Percentiles rank a stretch among this genome's conserved stretches.
Conservation (phyloP, 2,329 filamentous ascomycete species). For the Massarina eburnea region DNA sequence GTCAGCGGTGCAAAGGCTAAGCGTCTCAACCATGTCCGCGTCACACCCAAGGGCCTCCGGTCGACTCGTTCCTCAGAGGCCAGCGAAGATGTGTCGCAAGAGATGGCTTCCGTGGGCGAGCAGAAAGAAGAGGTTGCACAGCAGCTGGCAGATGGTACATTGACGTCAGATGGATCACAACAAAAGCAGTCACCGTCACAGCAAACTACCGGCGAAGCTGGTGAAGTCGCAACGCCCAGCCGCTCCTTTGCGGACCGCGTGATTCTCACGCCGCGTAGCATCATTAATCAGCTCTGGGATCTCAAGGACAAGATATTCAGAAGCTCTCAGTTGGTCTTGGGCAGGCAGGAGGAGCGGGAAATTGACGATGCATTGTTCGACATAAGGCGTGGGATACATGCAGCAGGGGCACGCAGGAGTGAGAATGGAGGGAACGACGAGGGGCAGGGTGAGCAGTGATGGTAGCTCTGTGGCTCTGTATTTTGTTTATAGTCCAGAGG, state of each 20-base stretch:
- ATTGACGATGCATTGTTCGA: conserved; percentile 81
- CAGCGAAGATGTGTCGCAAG: conserved; percentile 2
- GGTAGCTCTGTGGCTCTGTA: background rate
- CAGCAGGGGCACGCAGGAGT: conserved; percentile 63
- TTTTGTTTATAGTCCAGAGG: no score
- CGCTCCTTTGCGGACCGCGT: conserved; percentile 37
- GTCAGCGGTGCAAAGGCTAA: conserved; percentile 30
- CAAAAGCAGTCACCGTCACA: conserved; percentile 10
- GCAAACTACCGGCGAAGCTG: conserved; percentile 2
- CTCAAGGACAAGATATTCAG: conserved; percentile 61
- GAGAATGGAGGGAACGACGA: no score
- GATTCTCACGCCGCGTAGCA: conserved; percentile 48
- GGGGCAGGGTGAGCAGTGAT: conserved; percentile 3
- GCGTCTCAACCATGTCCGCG: conserved; percentile 21
- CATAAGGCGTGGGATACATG: conserved; percentile 71
- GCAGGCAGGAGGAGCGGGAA: conserved; percentile 65
- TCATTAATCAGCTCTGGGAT: conserved; percentile 49
- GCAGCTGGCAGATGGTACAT: conserved; percentile 7
- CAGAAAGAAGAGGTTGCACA: conserved; percentile 12
- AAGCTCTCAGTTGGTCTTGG: conserved; percentile 54
- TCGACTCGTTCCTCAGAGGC: conserved; percentile 5
- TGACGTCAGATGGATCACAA: conserved; percentile 3
- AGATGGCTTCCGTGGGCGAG: conserved; percentile 3
- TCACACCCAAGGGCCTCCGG: conserved; percentile 13
- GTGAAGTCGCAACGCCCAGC: conserved; percentile 21